A percentile compares a stretch with the other conserved stretches of the same genome.
phyloP scores from a whole-genome alignment of 2,329 filamentous ascomycete genomes.

The Chrysoporthe austroafricana region DNA sequence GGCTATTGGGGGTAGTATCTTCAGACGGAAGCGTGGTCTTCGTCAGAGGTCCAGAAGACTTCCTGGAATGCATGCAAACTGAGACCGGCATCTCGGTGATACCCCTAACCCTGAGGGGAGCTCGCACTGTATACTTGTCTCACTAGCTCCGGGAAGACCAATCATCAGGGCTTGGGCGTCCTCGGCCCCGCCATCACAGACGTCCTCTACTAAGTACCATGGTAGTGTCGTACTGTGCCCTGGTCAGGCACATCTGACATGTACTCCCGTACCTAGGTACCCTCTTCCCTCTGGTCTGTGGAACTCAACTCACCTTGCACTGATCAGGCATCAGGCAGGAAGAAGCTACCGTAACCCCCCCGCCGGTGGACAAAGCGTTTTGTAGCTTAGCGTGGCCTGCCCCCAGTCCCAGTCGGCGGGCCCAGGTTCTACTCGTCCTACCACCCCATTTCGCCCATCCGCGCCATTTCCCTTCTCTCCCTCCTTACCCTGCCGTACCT shows the following conservation, averaged over 20 bases:
- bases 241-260: not conserved
- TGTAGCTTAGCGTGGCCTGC: conserved; percentile 4
- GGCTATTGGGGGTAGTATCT: not conserved
- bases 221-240: not conserved
- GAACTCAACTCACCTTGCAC: conserved; percentile 1
- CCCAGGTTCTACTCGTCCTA: conserved; percentile 7
- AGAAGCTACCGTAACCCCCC: conserved; percentile 2
- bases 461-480: conserved; percentile 8
- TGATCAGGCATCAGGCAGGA: conserved; percentile 8
- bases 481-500: conserved; percentile 4
- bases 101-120: not conserved
- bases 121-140: not conserved
- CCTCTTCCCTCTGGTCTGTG: not conserved
- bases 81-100: not conserved
- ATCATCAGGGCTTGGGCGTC: not conserved
- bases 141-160: not conserved
- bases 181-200: not conserved
- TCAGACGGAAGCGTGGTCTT: not conserved
- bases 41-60: not conserved
- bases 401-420: not conserved
- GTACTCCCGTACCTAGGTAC: not conserved
- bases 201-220: not conserved
- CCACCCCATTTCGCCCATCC: conserved; percentile 11
- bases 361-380: conserved; percentile 15
- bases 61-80: not conserved